phyloP scores from a whole-genome alignment of 306 rosid species.

The Trichosanthes cucumerina region DNA sequence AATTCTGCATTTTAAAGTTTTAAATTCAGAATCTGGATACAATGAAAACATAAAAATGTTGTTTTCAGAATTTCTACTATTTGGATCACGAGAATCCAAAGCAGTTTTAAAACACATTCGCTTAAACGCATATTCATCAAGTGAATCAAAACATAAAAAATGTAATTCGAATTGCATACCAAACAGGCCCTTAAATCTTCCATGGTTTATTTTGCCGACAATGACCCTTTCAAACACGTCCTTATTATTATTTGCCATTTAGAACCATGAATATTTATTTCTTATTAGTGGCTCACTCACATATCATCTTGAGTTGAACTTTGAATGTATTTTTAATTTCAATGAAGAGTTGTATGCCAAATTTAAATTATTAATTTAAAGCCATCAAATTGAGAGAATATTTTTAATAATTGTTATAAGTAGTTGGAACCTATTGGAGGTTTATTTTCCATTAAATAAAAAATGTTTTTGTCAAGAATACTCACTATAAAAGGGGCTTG shows the following conservation, averaged over 20 bases:
- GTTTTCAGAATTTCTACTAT: too few relatives aligned
- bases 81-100: too few relatives aligned
- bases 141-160: too few relatives aligned
- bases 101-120: too few relatives aligned
- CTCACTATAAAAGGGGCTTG: not conserved
- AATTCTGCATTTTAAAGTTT: too few relatives aligned
- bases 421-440: not conserved
- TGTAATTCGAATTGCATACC: too few relatives aligned
- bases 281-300: not conserved
- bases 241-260: not conserved
- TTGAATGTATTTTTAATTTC: not conserved
- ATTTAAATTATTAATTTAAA: not conserved
- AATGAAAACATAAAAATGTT: too few relatives aligned
- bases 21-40: too few relatives aligned
- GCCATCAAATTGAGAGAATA: not conserved
- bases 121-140: too few relatives aligned
- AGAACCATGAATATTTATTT: not conserved
- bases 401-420: not conserved
- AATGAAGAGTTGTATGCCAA: too few relatives aligned
- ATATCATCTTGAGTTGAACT: not conserved
- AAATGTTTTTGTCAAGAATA: not conserved
- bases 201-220: not conserved
- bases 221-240: not conserved
- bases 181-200: too few relatives aligned
- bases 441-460: not conserved